Conservation (phyloP, 2,329 filamentous ascomycete genomes). For the Xylaria sp. region DNA sequence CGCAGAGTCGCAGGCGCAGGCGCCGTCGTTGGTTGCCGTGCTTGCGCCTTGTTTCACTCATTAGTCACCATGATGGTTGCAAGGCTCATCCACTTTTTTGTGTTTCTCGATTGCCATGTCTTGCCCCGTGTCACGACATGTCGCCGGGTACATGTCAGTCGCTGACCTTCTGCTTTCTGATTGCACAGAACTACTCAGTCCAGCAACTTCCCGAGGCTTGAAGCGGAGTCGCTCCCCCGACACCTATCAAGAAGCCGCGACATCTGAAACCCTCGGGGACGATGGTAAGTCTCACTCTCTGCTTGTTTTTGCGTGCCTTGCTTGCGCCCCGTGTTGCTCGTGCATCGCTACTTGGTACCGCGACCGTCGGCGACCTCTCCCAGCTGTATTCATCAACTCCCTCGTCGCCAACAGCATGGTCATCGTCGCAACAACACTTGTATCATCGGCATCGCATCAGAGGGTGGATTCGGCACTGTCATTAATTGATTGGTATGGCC, state of each 20-base stretch:
- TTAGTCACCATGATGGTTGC: conserved; percentile 37
- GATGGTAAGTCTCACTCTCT: conserved; percentile 73
- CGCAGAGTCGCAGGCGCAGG: conserved; percentile 9
- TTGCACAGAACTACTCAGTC: conserved; percentile 62
- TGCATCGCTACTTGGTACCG: neutral
- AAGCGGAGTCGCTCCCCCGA: conserved; percentile 86
- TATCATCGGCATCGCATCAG: conserved; percentile 3
- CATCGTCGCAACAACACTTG: conserved; percentile 2
- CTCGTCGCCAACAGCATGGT: neutral
- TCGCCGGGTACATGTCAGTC: conserved; percentile 41
- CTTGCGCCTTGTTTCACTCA: conserved; percentile 25
- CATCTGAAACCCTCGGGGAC: conserved; percentile 70
- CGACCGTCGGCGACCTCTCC: neutral
- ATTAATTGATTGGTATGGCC: conserved; percentile 14
- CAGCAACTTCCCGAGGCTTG: conserved; percentile 70
- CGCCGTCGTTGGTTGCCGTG: neutral
- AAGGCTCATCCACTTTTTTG: conserved; percentile 40
- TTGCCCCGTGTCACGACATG: conserved; percentile 38
- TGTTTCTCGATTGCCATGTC: conserved; percentile 40
- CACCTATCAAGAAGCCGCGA: conserved; percentile 65
- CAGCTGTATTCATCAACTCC: neutral
- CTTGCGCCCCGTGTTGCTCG: conserved; percentile 33
- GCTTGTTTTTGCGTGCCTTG: conserved; percentile 47
- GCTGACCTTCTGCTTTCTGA: conserved; percentile 42
- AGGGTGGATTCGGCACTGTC: neutral